These are phyloP conservation scores for Aspergillus eucalypticola DNA, from an alignment of 2,329 filamentous ascomycete genomes.

Conservation along the genomic window DNA sequence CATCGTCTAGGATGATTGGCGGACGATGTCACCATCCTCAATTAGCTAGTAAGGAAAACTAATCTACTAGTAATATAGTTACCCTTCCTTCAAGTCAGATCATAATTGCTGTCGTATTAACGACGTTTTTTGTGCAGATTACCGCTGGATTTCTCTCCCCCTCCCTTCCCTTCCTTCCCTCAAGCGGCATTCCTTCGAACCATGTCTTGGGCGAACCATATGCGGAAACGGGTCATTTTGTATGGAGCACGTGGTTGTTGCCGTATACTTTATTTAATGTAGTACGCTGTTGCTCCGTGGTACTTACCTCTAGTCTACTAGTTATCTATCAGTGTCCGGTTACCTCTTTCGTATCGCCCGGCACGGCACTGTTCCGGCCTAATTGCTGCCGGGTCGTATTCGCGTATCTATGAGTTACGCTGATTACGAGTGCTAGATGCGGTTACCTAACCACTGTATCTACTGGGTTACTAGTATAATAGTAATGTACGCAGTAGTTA, in stretches of 20 bases:
- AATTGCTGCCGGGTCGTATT: neutral
- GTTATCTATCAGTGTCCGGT: neutral
- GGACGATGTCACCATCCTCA: neutral
- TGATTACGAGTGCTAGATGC: too few species aligned
- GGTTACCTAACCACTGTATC: too few species aligned
- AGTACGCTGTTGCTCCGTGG: too few species aligned
- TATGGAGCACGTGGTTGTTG: neutral
- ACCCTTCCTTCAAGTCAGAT: neutral
- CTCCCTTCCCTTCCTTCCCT: neutral
- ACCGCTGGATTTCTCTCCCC: neutral
- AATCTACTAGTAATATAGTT: too few species aligned
- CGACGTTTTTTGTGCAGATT: neutral
- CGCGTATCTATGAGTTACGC: neutral
- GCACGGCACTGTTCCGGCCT: neutral
- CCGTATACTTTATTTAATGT: too few species aligned
- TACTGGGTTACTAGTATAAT: too few species aligned
- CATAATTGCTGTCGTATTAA: neutral
- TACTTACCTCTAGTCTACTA: too few species aligned
- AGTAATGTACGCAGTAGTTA: neutral
- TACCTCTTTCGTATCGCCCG: neutral
- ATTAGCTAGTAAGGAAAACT: neutral
- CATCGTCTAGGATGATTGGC: neutral
- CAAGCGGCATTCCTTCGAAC: neutral
- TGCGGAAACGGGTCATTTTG: neutral
- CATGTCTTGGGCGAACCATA: neutral